Evolutionary conservation across 257 asterid genomes (phyloP), one percentile per base, ranked within the genome.

Genomic region (Solanum peruvianum): DNA sequence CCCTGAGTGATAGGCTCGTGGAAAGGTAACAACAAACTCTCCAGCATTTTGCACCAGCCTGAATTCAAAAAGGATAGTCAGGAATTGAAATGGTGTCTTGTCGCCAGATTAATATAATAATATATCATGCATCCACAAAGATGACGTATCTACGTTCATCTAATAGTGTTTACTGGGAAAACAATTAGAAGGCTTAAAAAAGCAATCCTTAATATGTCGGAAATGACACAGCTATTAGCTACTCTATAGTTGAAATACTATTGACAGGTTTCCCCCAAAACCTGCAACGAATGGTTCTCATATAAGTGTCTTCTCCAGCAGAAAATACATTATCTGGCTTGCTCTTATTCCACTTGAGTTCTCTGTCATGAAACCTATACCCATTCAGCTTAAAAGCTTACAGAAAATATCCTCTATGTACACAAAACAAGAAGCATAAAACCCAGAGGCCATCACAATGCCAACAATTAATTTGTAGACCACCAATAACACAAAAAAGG

Each of bases 31-130:
- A 69, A 97, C 99, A 92, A 96, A 96, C 83, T 97, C 99, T 88
- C 99, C 99, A 58, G 99, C 96, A 93, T 97, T 95, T 89, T 97
- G 99, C 88, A 97, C 98, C 94, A 97, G 89, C 98, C 99, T 97
- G 88, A 87, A 76, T 87, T 84, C 81, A 81, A 64, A 67, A 35
- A 82, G 75, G 71, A 81, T 23, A 44, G 58, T 86, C 75, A 86
- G 73, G 47, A 47, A 18, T 49, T 47, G 45, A 81, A 81, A 81
- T 31, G 44, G 27, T 47, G 67, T 47, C 67, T 47, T 47, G 27
- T 64, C 44, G 18, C 67, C 67, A 80, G 67, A 29, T 42, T 29
- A 27, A 80, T 27, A 56, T 56, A 56, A 56, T 56, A 56, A 56
- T 56, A 81, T 49, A 81, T 81, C 70, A 49, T 81, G 70, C 69